Conservation (phyloP, 2,329 filamentous ascomycete species). For the Fusarium sp. region DNA sequence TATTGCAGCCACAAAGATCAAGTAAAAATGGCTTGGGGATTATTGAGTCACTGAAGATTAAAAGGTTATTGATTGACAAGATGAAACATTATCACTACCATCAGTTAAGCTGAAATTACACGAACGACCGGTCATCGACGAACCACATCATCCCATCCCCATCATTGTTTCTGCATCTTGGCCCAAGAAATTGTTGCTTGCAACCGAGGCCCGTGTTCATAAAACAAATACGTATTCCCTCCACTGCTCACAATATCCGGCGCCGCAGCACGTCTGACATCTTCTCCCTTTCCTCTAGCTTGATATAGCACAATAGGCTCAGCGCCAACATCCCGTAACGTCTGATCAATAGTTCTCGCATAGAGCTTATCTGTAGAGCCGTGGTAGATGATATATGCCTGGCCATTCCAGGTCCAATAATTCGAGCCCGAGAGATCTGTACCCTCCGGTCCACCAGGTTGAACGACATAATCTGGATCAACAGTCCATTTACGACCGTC, state of each 20-base stretch:
- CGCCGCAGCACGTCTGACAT: conserved; percentile 16
- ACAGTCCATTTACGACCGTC: conserved; percentile 41
- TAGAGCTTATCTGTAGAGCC: conserved; percentile 10
- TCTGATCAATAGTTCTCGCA: conserved; percentile 30
- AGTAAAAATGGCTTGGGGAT: not conserved
- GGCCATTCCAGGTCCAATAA: conserved; percentile 25
- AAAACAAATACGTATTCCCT: conserved; percentile 18
- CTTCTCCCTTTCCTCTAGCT: conserved; percentile 2
- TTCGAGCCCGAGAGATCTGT: conserved; percentile 21
- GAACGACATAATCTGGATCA: conserved; percentile 20
- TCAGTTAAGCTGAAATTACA: not conserved
- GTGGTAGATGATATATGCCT: conserved; percentile 27
- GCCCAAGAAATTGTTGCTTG: conserved; percentile 23
- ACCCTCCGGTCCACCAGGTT: conserved; percentile 3
- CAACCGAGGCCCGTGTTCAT: conserved; percentile 13
- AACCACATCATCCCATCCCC: fast-evolving
- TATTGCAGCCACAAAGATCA: no score
- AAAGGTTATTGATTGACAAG: not conserved
- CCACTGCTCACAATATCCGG: conserved; percentile 7
- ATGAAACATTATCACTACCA: fast-evolving
- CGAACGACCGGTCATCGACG: fast-evolving
- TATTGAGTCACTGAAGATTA: fast-evolving
- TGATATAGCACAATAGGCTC: conserved; percentile 21
- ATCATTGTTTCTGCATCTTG: not conserved
- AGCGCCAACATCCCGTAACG: conserved; percentile 20